A percentile compares a stretch with the other conserved stretches of the same genome.
Evolutionary conservation across 352 stramenopile genomes (phyloP).

Genomic region (Lagenidium giganteum): DNA sequence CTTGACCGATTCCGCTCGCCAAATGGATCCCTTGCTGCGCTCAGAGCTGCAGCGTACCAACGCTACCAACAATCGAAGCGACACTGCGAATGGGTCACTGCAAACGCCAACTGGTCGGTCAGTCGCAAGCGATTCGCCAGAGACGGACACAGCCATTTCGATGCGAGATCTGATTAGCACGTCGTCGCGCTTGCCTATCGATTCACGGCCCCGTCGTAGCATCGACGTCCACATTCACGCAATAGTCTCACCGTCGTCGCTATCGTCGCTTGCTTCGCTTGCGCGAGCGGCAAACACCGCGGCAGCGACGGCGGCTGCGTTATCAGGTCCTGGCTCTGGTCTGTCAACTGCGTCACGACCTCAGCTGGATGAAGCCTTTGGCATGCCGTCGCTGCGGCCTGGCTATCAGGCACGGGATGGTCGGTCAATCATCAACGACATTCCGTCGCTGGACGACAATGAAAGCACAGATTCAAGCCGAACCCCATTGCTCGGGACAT

Average conservation of each 20-base stretch:
- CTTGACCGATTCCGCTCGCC: constrained; percentile 57
- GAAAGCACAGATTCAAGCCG: constrained; percentile 40
- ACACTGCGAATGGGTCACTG: not conserved
- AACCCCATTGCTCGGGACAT: constrained; percentile 46
- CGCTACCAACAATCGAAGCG: constrained; percentile 4
- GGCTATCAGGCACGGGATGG: constrained; percentile 15
- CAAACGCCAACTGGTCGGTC: not conserved
- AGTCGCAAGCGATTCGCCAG: not conserved
- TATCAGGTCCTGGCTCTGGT: not conserved
- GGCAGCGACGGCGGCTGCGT: constrained; percentile 21
- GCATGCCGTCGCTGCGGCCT: constrained; percentile 22
- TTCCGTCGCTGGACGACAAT: constrained; percentile 20
- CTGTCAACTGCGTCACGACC: constrained; percentile 1
- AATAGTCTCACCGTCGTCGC: constrained; percentile 69
- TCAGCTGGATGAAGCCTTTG: constrained; percentile 34
- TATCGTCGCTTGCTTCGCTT: constrained; percentile 54
- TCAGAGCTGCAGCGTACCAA: constrained; percentile 39
- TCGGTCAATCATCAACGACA: constrained; percentile 25
- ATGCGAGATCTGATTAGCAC: constrained; percentile 65
- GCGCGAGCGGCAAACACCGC: constrained; percentile 4
- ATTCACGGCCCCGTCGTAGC: constrained; percentile 40
- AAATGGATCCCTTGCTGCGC: constrained; percentile 55
- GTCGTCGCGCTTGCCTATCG: constrained; percentile 17
- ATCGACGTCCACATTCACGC: constrained; percentile 88
- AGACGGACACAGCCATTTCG: constrained; percentile 36